Conservation (phyloP, 1,139 yeast species). For the Taphrina sp. region DNA sequence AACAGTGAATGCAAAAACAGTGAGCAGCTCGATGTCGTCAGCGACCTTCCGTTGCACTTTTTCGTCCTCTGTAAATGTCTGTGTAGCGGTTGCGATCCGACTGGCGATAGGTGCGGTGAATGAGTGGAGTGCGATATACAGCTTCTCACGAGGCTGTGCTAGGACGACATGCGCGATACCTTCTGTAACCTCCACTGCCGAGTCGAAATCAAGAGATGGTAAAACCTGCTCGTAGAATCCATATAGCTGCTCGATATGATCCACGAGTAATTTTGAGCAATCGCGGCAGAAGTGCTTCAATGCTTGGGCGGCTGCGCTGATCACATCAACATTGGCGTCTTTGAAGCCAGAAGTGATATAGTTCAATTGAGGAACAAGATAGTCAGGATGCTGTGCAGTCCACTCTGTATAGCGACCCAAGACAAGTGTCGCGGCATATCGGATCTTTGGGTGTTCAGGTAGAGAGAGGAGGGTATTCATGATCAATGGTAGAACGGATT, state of each 20-base stretch:
- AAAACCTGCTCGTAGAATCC: conserved; percentile 68
- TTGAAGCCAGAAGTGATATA: conserved; percentile 81
- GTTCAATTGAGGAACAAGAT: conserved; percentile 74
- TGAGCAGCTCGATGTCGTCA: conserved; percentile 70
- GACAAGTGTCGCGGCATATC: conserved; percentile 90
- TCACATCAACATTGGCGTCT: conserved; percentile 53
- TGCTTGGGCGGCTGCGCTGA: conserved; percentile 88
- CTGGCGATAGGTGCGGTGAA: conserved; percentile 59
- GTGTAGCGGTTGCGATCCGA: conserved; percentile 36
- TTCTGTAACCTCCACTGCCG: conserved; percentile 77
- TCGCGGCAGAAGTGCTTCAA: conserved; percentile 93
- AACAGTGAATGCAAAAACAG: conserved; percentile 67
- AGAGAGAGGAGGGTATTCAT: conserved; percentile 67
- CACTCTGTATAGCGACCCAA: conserved; percentile 93
- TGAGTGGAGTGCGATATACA: conserved; percentile 53
- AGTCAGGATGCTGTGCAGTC: conserved; percentile 84
- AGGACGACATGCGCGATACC: conserved; percentile 84
- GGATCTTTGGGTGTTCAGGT: conserved; percentile 81
- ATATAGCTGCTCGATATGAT: conserved; percentile 72
- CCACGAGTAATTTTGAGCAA: conserved; percentile 66
- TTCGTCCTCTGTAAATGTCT: conserved; percentile 43
- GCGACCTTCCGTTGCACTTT: conserved; percentile 55
- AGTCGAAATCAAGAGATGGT: conserved; percentile 58
- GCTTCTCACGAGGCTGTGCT: conserved; percentile 52
- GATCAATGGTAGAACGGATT: conserved; percentile 69